phyloP scores from a whole-genome alignment of 805 yeast genomes.

The Metschnikowia orientalis region DNA sequence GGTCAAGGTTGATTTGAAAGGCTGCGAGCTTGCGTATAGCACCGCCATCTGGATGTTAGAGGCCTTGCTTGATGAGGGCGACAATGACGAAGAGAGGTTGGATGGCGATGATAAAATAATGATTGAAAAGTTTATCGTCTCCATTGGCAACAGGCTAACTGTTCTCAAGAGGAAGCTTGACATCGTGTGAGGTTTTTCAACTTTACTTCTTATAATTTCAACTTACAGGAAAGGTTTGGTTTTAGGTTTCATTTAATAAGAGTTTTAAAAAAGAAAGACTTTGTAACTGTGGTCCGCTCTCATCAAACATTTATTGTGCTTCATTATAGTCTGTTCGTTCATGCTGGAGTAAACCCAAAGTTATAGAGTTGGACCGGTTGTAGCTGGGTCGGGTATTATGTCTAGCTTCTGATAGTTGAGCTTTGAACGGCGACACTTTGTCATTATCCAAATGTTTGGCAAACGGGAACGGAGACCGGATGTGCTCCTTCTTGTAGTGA shows the following conservation, averaged over 20 bases:
- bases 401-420: too few species aligned
- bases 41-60: slow-evolving; percentile 96
- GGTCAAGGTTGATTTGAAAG: slow-evolving; percentile 62
- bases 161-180: slow-evolving; percentile 58
- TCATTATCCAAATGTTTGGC: slow-evolving; percentile 37
- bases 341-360: slow-evolving; percentile 37
- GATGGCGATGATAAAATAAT: slow-evolving; percentile 71
- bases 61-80: slow-evolving; percentile 58
- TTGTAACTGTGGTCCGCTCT: too few species aligned
- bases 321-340: slow-evolving; percentile 8
- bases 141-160: slow-evolving; percentile 77
- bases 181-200: slow-evolving; percentile 6
- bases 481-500: slow-evolving; percentile 47
- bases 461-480: slow-evolving; percentile 36
- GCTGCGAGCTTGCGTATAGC: slow-evolving; percentile 85
- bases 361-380: slow-evolving; percentile 37
- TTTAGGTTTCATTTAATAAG: slow-evolving; percentile 3
- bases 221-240: slow-evolving; percentile 4
- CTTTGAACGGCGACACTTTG: slow-evolving; percentile 15
- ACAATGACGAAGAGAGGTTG: slow-evolving; percentile 38
- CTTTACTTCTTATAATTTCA: slow-evolving; percentile 2
- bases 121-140: slow-evolving; percentile 75
- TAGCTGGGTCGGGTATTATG: slow-evolving; percentile 21
- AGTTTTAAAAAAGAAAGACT: background rate
- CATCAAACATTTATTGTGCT: background rate